Evolutionary conservation across 306 rosid genomes (phyloP), one percentile per base, ranked within the genome.

Genomic region (Vicia sativa): DNA sequence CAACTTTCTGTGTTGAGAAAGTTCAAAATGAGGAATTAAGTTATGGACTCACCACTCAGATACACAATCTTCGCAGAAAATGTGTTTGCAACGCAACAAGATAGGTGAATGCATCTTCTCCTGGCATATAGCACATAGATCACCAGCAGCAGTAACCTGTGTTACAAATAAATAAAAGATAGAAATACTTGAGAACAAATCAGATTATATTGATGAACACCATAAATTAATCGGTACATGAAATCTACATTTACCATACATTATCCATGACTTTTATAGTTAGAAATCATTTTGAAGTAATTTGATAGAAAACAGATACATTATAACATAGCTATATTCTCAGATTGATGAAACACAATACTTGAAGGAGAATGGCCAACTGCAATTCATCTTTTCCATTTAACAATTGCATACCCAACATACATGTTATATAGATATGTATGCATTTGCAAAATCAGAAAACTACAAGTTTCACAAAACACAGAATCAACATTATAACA

Each of bases 121-220:
- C 87, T 91, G 97, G 86, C 96, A 91, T 76, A 91, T 89, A 62
- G 97, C 97, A 62, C 97, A 91, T 54, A 87, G 86, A 75, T 91
- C 97, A 25, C 96, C 96, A 12, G 87, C 85, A 50, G 85, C 81
- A 74, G 75, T 87, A 58, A 89, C 97, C 97, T 91, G 84, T 60
- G 70, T 60, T 67, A 23, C 53, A 54, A 52, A 71, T 29, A 41
- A 49, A 35, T 54, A 23, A 41, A 56, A 13, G n/a, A 12, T 16
- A 55, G 28, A 46, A 19, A 21, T n/a, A 45, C 12, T 2, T 21
- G 31, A 38, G 69, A 16, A 49, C 34, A 72, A 21, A 72, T 61
- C 34, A n/a, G 3, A 35, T 61, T 48, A 31, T 21, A 9, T 9
- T 44, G 39, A 71, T 42, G 12, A 54, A 56, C 56, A 48, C 18